Percentiles rank a stretch among this genome's conserved stretches.
Conservation (phyloP, 2,329 filamentous ascomycete genomes). For the Tolypocladium ovalisporum region DNA sequence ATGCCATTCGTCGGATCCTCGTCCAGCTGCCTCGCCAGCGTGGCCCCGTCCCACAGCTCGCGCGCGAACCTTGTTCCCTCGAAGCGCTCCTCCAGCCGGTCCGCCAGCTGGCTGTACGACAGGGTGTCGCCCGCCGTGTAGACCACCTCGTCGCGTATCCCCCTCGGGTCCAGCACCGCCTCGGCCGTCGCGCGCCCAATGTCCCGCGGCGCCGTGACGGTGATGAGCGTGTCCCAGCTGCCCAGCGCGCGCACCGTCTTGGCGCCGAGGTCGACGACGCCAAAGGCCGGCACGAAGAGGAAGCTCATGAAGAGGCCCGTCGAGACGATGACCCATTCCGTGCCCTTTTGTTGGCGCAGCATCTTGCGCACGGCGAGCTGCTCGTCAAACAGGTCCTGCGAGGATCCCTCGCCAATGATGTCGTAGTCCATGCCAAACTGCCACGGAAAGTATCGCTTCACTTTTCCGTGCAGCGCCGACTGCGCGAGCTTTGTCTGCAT, state of each 20-base stretch:
- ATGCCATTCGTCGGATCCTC: conserved; percentile 37
- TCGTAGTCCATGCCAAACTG: conserved; percentile 68
- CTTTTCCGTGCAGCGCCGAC: conserved; percentile 40
- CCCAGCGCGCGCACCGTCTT: conserved; percentile 42
- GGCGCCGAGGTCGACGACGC: conserved; percentile 41
- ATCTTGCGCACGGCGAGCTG: conserved; percentile 47
- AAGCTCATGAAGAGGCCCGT: conserved; percentile 64
- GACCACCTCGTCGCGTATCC: conserved; percentile 31
- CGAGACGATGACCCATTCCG: conserved; percentile 54
- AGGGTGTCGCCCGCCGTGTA: conserved; percentile 53
- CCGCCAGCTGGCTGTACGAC: conserved; percentile 42
- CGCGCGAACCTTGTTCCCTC: conserved; percentile 25
- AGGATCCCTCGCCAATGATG: conserved; percentile 42
- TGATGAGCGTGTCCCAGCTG: conserved; percentile 50
- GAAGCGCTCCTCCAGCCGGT: conserved; percentile 35
- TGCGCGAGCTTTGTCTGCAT: conserved; percentile 46
- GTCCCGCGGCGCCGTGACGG: conserved; percentile 50
- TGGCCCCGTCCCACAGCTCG: conserved; percentile 36
- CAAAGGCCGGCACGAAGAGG: conserved; percentile 52
- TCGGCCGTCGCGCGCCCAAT: conserved; percentile 52
- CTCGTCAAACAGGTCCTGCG: conserved; percentile 58
- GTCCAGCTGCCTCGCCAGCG: conserved; percentile 32
- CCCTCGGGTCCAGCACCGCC: conserved; percentile 32
- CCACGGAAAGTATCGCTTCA: conserved; percentile 54
- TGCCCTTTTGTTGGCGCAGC: conserved; percentile 33